Evolutionary conservation across 139 green algal species (phyloP).

Genomic region (Mesotaenium endlicherianum): DNA sequence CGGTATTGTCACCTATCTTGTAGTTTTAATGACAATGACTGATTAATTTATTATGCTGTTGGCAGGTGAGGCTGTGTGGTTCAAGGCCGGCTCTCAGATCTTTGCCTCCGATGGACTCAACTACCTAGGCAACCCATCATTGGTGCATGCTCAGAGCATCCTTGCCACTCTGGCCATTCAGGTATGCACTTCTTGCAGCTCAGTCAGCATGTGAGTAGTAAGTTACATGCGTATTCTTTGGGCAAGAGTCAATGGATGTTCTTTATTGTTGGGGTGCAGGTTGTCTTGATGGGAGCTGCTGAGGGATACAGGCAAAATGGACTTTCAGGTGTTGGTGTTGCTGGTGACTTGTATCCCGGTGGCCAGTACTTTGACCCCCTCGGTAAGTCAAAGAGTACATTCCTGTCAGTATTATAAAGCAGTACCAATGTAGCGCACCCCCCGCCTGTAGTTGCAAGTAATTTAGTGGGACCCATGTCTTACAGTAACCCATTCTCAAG

Average conservation of each 20-base stretch:
- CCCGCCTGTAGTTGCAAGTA: too few species aligned
- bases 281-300: constrained; percentile 68
- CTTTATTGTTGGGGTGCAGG: constrained; percentile 62
- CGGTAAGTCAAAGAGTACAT: too few species aligned
- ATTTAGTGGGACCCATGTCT: too few species aligned
- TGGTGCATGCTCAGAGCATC: constrained; percentile 94
- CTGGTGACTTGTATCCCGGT: constrained; percentile 68
- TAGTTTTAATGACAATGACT: too few species aligned
- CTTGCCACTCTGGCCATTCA: constrained; percentile 83
- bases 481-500: too few species aligned
- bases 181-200: too few species aligned
- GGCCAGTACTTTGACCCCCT: constrained; percentile 80
- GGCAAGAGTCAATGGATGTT: background rate
- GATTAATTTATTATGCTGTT: too few species aligned
- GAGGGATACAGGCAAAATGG: constrained; percentile 55
- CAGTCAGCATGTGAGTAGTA: background rate
- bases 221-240: background rate
- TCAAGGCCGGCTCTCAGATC: constrained; percentile 84
- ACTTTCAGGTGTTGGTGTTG: constrained; percentile 57
- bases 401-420: too few species aligned
- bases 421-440: too few species aligned
- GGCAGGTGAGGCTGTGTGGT: constrained; percentile 66
- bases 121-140: constrained; percentile 79
- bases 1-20: too few species aligned
- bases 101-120: constrained; percentile 69